Base-by-base conservation (phyloP, 1,284 basidiomycete species). In the Meripilus lineatus region DNA sequence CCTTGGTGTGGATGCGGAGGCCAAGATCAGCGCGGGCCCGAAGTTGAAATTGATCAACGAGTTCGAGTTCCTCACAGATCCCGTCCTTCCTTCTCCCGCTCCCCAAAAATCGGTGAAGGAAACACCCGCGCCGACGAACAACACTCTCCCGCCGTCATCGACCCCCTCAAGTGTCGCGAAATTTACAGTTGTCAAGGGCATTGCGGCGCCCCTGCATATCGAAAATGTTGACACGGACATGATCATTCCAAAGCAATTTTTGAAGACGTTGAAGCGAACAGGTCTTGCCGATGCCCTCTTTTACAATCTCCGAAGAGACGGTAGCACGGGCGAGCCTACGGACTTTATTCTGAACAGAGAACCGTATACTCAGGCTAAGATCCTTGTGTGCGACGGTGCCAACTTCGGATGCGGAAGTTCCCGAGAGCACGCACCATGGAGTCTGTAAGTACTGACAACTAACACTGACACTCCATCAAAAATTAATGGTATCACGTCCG, bases 321-420 rank as follows among this genome's bases (percentile, higher is more conserved):
- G 84, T 4, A 71, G 80, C 50, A 92, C 91, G 4, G 85, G 85
- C 32, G 74, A 81, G 60, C 79, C 85, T 49, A 92, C 90, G 5
- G 83, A 94, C 60, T 96, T 97, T 58, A 71, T 97, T 42, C 76
- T 97, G 53, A 96, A 97, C 70, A 81, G 84, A 49, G 74, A 81
- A 46, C 93, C 91, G 2, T 96, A 86, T 62, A 75, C 84, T 50
- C 69, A 83, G 47, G 75, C 93, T 10, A 89, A 80, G 65, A 89
- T 96, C 50, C 73, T 97, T 32, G 86, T 97, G 37, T 92, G 88
- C 59, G 92, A 84, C 5, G 93, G 90, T 28, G 77, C 79, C 58
- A 97, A 97, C 75, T 97, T 97, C 68, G 93, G 93, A 11, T 97
- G 93, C 57, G 93, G 92, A 26, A 93, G 84, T 63, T 94, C 86